Percentiles rank a stretch among this genome's conserved stretches.
Evolutionary conservation across 169 alveolate genomes (phyloP).

Genomic region (Eimeria maxima): DNA sequence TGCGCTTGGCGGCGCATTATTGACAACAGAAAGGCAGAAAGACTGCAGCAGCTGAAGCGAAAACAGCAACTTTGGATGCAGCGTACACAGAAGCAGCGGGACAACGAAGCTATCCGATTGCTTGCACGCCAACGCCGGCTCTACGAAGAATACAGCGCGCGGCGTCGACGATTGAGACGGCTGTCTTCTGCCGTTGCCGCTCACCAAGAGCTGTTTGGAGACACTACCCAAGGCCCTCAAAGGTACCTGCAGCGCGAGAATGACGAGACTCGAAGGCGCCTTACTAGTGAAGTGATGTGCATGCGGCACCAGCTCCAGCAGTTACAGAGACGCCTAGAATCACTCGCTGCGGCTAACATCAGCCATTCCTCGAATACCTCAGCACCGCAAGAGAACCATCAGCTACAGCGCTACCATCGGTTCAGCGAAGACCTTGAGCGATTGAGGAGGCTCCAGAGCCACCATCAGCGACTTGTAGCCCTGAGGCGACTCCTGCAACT

Average conservation of each 20-base stretch:
- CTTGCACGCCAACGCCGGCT: constrained; percentile 62
- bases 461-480: constrained; percentile 64
- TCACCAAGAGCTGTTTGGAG: background rate
- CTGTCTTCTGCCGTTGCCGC: background rate
- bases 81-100: constrained; percentile 64
- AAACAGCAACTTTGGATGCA: constrained; percentile 43
- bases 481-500: constrained; percentile 60
- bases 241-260: background rate
- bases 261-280: constrained; percentile 62
- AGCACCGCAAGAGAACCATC: constrained; percentile 11
- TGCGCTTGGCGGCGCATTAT: constrained; percentile 65
- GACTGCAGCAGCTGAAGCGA: constrained; percentile 52
- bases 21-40: constrained; percentile 40
- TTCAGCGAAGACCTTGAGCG: constrained; percentile 40
- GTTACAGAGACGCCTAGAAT: constrained; percentile 71
- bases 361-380: background rate
- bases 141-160: constrained; percentile 61
- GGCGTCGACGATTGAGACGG: constrained; percentile 68
- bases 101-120: constrained; percentile 33
- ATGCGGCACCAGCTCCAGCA: constrained; percentile 76
- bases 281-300: constrained; percentile 48
- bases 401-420: constrained; percentile 71
- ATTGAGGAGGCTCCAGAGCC: constrained; percentile 47
- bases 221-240: constrained; percentile 31
- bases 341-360: constrained; percentile 41